Percentiles rank a stretch among this genome's conserved stretches.
phyloP scores from a whole-genome alignment of 441 rosid species.

The Pelargonium fulgidum region DNA sequence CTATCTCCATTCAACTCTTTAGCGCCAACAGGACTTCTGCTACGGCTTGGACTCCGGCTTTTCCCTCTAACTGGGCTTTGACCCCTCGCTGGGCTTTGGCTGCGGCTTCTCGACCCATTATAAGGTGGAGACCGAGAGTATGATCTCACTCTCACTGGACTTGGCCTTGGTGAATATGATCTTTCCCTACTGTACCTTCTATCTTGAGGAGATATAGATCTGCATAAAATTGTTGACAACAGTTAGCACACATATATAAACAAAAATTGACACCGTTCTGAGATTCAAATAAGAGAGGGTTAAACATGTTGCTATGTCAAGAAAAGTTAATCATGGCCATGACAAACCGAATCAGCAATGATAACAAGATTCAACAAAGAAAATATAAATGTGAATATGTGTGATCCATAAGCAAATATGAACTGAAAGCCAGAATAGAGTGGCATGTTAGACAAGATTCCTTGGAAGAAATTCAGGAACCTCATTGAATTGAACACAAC shows the following conservation, averaged over 20 bases:
- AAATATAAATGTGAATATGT: too few relatives aligned
- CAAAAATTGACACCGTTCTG: neutral
- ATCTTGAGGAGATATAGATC: constrained; percentile 75
- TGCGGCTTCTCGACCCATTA: constrained; percentile 53
- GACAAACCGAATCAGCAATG: too few relatives aligned
- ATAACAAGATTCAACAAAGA: too few relatives aligned
- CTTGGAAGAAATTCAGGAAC: too few relatives aligned
- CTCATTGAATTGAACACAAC: too few relatives aligned
- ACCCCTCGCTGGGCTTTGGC: constrained; percentile 45
- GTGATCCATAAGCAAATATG: too few relatives aligned
- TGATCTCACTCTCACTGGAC: constrained; percentile 36
- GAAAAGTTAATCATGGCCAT: too few relatives aligned
- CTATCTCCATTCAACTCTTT: constrained; percentile 46
- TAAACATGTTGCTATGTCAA: too few relatives aligned
- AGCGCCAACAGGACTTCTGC: constrained; percentile 39
- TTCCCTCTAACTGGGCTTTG: constrained; percentile 18
- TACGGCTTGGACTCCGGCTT: constrained; percentile 31
- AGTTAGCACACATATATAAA: neutral
- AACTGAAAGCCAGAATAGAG: too few relatives aligned
- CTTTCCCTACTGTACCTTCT: constrained; percentile 35
- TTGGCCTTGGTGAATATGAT: constrained; percentile 21
- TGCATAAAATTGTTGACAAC: constrained; percentile 18
- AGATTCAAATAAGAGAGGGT: neutral
- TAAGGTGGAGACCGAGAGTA: constrained; percentile 59
- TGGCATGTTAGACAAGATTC: too few relatives aligned